Evolutionary conservation across 2,329 filamentous ascomycete species (phyloP), one percentile per base, ranked within the genome.

Genomic region (Aspergillus novofumigatus): DNA sequence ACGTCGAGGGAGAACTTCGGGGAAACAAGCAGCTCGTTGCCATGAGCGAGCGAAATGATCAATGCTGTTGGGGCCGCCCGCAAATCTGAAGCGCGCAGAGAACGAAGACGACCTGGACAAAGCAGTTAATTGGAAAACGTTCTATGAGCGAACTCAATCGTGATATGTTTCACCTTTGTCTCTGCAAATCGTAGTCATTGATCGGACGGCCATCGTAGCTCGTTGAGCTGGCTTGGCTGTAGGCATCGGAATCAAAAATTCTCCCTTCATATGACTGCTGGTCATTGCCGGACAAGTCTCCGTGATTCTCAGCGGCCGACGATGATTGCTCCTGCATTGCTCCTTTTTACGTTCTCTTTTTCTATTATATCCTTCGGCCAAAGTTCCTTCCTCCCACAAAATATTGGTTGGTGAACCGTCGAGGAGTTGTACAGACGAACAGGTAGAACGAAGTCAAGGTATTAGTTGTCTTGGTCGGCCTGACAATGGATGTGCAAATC

Each of bases 11-110:
- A 94, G 87, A 64, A 96, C 90, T 72, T 97, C 92, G 62, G 86
- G 84, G 74, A 97, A 97, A 56, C 83, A 88, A 26, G 92, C 91
- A 41, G 93, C 93, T 71, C 93, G 87, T 75, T 93, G 91, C 89
- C 92, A 96, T 66, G 91, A 96, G 59, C 89, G 85, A 48, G 92
- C 90, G 71, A 97, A 97, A 68, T 92, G 96, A 69, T 94, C 88
- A 67, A 97, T 89, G 74, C 90, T 95, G 79, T 97, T 97, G 59
- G 92, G 88, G 52, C 93, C 93, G 62, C 93, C 94, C 50, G 90
- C 87, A 59, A 96, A 87, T 63, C 75, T 68, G 29, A 79, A 61
- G 6, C 82, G 80, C 68, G 81, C 75, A 8, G 75, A 74, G 51
- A 78, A 68, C n/a, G 76, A 77, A 6, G 72, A 74, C 29, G 69